Evolutionary conservation across 192 early-diverging fungal genomes (phyloP), one percentile per base, ranked within the genome.

Genomic region (Funneliformis mosseae): DNA sequence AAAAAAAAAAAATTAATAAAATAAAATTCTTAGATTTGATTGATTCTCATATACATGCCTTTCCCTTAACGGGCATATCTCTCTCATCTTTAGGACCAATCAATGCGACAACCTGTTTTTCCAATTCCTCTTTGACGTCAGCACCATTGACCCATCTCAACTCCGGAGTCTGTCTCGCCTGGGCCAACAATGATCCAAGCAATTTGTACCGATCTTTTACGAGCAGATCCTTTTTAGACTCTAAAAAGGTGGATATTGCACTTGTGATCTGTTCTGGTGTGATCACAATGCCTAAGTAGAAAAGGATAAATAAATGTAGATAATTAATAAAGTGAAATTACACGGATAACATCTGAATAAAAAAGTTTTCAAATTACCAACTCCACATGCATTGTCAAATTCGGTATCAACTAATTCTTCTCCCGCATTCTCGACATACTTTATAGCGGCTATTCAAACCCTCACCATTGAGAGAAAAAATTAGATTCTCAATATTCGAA

Each of bases 41-140:
- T 18, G 5, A 21, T 55, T 55, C 33, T 33, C 28, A n/a, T n/a
- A 39, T 27, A 39, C 28, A 14, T 78, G 69, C 77, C 82, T 85
- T 85, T 48, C 84, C 83, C 82, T 91, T 88, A 69, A 82, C 77
- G 42, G 81, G 73, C 55, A 89, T 88, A 84, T 99, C 97, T 61
- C 97, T 92, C 83, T 98, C 97, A 85, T 99, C 97, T 85, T 98
- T 98, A 81, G 97, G 97, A n/a, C 98, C 98, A 70, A 99, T 87
- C n/a, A 93, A 80, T 21, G 92, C 91, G 25, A 94, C 83, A 63
- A 95, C 86, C 89, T 96, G 94, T 42, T 89, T 90, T 61, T 99
- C 98, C 43, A 98, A 86, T 85, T 92, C 93, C 75, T 91, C 88
- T 86, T 99, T 99, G 50, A 99, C 92, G 67, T 87, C 88, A 78